A percentile compares a stretch with the other conserved stretches of the same genome.
Evolutionary conservation across 176 grass and related monocot species (phyloP).

Genomic region (Carex littledalei): DNA sequence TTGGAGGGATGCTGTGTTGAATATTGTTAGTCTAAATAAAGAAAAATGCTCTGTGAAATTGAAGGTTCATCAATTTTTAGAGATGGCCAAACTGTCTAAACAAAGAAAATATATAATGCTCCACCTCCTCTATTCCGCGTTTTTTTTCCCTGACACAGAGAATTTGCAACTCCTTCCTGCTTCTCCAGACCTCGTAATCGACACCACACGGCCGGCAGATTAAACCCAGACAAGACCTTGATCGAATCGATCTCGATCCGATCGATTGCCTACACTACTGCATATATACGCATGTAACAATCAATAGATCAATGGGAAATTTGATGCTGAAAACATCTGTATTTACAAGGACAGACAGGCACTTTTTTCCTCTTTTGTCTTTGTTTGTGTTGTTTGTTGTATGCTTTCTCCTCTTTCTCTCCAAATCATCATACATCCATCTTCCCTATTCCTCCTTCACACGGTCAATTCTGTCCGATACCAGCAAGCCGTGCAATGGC

Average conservation of each 20-base stretch:
- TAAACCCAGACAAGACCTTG: not conserved
- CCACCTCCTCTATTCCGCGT: not conserved
- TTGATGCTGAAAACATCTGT: constrained; percentile 1
- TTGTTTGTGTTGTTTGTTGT: not conserved
- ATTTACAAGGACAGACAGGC: not conserved
- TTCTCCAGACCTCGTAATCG: not conserved
- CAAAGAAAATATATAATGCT: not conserved
- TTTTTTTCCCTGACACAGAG: not conserved
- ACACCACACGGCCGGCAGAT: too few relatives aligned
- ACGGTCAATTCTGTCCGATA: constrained; percentile 27
- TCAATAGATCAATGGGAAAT: not conserved
- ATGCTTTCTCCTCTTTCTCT: not conserved
- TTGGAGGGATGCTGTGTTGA: not conserved
- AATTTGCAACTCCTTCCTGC: not conserved
- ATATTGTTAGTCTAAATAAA: constrained; percentile 6
- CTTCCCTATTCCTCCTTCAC: constrained; percentile 16
- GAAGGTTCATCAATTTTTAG: constrained; percentile 5
- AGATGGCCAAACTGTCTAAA: not conserved
- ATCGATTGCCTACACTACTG: not conserved
- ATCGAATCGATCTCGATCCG: not conserved
- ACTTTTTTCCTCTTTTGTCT: not conserved
- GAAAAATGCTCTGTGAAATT: not conserved
- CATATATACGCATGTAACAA: not conserved
- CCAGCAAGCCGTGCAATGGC: constrained; percentile 39
- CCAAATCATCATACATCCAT: constrained; percentile 9